Conservation (phyloP, 371 early-diverging fungal species). For the Haplosporangium sp. region DNA sequence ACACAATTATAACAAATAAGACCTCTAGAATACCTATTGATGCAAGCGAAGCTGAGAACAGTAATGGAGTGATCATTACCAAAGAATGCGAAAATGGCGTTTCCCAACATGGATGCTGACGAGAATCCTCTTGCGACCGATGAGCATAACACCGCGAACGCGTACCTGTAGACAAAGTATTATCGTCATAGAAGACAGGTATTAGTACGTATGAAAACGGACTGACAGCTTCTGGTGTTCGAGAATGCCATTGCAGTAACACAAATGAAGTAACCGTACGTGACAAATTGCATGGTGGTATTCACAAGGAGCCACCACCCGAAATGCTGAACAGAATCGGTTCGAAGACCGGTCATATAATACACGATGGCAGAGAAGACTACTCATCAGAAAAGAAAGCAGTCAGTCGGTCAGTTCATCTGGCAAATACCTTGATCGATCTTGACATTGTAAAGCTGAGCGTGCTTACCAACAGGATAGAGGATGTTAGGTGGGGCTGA, state of each 20-base stretch:
- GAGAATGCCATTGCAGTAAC: too few species aligned
- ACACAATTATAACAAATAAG: not conserved
- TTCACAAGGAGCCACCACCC: conserved; percentile 49
- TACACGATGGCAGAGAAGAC: conserved; percentile 48
- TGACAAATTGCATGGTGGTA: conserved; percentile 37
- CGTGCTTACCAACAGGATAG: conserved; percentile 31
- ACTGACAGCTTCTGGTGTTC: not conserved
- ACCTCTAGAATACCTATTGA: not conserved
- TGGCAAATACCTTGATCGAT: too few species aligned
- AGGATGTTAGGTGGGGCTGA: conserved; percentile 37
- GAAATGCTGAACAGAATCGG: conserved; percentile 34
- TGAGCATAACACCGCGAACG: conserved; percentile 40
- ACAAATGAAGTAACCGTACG: conserved; percentile 15
- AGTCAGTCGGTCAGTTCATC: not conserved
- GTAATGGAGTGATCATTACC: conserved; percentile 7
- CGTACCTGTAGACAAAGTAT: conserved; percentile 9
- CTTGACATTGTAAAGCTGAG: too few species aligned
- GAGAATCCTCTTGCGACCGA: conserved; percentile 44
- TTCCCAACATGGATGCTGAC: conserved; percentile 35
- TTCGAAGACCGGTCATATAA: conserved; percentile 38
- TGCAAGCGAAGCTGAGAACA: not conserved
- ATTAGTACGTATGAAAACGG: not conserved
- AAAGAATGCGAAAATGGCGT: conserved; percentile 52
- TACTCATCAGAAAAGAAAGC: not conserved
- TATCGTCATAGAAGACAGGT: not conserved